phyloP scores from a whole-genome alignment of 257 asterid species.

The Leptodermis oblonga region DNA sequence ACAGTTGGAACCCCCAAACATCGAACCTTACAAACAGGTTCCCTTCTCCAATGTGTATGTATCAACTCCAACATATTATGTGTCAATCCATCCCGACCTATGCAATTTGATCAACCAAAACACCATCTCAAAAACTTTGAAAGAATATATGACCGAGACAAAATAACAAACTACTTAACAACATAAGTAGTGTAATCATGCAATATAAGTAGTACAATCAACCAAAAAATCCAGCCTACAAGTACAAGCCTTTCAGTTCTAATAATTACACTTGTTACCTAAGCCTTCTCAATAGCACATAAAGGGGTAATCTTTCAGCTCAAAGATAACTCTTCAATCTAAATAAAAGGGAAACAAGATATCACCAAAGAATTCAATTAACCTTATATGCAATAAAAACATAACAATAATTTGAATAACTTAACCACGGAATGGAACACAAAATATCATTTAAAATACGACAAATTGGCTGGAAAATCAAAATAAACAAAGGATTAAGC shows the following conservation, averaged over 20 bases:
- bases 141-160: not conserved
- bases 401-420: not conserved
- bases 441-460: not conserved
- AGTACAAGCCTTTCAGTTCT: not conserved
- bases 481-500: not conserved
- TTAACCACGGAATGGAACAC: too few relatives aligned
- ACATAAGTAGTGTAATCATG: too few relatives aligned
- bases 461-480: not conserved
- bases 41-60: slow-evolving; percentile 93
- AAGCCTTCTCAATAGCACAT: not conserved
- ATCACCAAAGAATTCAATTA: not conserved
- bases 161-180: not conserved
- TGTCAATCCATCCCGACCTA: slow-evolving; percentile 97
- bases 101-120: slow-evolving; percentile 12
- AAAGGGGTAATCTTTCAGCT: not conserved
- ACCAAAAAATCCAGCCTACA: not conserved
- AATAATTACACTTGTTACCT: too few relatives aligned
- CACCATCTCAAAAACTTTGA: not conserved
- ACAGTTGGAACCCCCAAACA: slow-evolving; percentile 97
- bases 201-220: not conserved
- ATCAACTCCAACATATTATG: slow-evolving; percentile 99
- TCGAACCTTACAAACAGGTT: slow-evolving; percentile 92
- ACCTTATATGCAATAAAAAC: not conserved
- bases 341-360: not conserved
- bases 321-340: not conserved